Conservation (phyloP, 805 yeast species). For the Wickerhamomyces bisporus region DNA sequence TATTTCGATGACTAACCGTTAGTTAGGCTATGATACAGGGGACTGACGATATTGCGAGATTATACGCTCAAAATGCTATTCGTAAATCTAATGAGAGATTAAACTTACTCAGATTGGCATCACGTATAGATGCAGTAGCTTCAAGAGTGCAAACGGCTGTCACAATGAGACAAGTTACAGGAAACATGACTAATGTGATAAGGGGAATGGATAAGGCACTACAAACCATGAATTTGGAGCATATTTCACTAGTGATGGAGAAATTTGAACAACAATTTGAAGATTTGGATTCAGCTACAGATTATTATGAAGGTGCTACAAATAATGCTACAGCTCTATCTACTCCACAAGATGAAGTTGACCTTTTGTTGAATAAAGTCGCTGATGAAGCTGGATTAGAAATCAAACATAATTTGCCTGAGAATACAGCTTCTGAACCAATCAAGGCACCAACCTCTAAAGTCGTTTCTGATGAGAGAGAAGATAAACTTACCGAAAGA, state of each 20-base stretch:
- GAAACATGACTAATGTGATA: slow-evolving; percentile 89
- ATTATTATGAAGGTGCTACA: slow-evolving; percentile 89
- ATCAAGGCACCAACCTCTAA: slow-evolving; percentile 37
- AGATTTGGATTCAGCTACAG: slow-evolving; percentile 89
- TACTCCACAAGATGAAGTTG: slow-evolving; percentile 95
- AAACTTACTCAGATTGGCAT: slow-evolving; percentile 73
- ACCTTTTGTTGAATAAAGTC: slow-evolving; percentile 79
- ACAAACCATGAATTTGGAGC: slow-evolving; percentile 92
- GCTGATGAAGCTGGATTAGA: slow-evolving; percentile 98
- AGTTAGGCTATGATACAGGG: slow-evolving; percentile 70
- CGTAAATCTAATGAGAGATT: slow-evolving; percentile 84
- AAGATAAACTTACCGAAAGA: slow-evolving; percentile 83
- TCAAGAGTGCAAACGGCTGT: slow-evolving; percentile 96
- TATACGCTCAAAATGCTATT: slow-evolving; percentile 94
- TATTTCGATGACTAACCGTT: slow-evolving; percentile 1
- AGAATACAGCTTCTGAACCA: slow-evolving; percentile 47
- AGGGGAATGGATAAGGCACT: slow-evolving; percentile 95
- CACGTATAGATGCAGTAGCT: slow-evolving; percentile 93
- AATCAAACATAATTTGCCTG: slow-evolving; percentile 70
- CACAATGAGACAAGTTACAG: slow-evolving; percentile 92
- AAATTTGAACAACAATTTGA: slow-evolving; percentile 95
- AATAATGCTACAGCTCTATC: slow-evolving; percentile 80
- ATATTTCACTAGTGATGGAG: slow-evolving; percentile 92
- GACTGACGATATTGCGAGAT: slow-evolving; percentile 84
- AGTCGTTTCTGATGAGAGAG: slow-evolving; percentile 60